These are phyloP conservation scores for Cystobasidium ongulense DNA, from an alignment of 768 basidiomycete genomes.

Conservation along the genomic window DNA sequence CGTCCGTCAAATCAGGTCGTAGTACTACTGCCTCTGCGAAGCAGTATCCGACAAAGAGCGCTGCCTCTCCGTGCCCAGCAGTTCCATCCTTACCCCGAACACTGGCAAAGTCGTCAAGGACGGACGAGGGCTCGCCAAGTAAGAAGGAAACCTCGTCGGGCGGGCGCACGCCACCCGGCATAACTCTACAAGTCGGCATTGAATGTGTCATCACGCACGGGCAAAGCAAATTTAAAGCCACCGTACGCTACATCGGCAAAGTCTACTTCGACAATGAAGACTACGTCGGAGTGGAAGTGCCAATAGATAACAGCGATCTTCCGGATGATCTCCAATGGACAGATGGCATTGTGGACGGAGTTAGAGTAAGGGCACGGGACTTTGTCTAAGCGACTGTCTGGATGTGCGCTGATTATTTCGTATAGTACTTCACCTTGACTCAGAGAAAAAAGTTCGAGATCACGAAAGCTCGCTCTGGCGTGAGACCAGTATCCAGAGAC, in stretches of 20 bases:
- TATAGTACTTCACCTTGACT: background rate
- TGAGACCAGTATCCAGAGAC: background rate
- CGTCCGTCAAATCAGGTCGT: background rate
- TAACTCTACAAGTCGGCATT: slow-evolving; percentile 20
- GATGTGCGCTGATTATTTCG: background rate
- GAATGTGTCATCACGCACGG: slow-evolving; percentile 10
- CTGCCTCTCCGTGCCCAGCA: background rate
- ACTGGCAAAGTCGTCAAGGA: background rate
- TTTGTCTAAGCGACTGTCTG: background rate
- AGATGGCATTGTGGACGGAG: slow-evolving; percentile 17
- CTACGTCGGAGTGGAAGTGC: slow-evolving; percentile 25
- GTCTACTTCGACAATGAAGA: slow-evolving; percentile 15
- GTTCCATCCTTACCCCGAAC: background rate
- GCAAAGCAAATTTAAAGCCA: slow-evolving; percentile 7
- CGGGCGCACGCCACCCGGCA: background rate
- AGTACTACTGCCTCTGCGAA: background rate
- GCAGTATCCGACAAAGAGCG: background rate
- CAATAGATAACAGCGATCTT: background rate
- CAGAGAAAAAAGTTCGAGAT: background rate
- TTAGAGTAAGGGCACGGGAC: background rate
- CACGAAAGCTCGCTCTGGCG: background rate
- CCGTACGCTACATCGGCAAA: slow-evolving; percentile 13
- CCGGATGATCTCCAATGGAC: slow-evolving; percentile 3
- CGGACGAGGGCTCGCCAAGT: background rate
- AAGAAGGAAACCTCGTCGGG: too few species aligned